These are phyloP conservation scores for Beauveria scarabaeidicola DNA, from an alignment of 2,329 filamentous ascomycete genomes.

Conservation along the genomic window DNA sequence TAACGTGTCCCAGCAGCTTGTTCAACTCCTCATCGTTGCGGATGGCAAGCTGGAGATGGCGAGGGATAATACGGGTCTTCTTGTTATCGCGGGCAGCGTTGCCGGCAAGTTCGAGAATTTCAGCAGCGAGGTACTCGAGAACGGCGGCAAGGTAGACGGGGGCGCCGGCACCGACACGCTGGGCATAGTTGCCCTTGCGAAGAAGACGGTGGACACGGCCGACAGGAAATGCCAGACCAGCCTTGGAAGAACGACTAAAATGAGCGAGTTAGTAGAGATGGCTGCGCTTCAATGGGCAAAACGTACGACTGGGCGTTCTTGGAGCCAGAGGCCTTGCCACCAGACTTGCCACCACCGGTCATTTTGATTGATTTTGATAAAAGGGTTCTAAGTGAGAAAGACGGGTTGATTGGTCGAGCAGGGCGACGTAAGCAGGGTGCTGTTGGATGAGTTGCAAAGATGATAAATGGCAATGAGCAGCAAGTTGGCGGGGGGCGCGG, in stretches of 20 bases:
- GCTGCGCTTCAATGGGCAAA: constrained; percentile 4
- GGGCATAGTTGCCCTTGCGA: constrained; percentile 98
- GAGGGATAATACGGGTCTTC: constrained; percentile 99
- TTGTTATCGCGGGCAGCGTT: constrained; percentile 99
- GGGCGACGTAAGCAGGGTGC: constrained; percentile 14
- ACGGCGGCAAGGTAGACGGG: constrained; percentile 96
- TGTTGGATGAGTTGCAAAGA: constrained; percentile 27
- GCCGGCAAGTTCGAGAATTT: constrained; percentile 97
- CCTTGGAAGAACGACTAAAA: constrained; percentile 91
- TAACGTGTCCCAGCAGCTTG: constrained; percentile 94
- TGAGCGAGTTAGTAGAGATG: neutral
- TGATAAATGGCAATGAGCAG: constrained; percentile 29
- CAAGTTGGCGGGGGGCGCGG: constrained; percentile 36
- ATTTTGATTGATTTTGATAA: constrained; percentile 61
- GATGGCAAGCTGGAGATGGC: constrained; percentile 98
- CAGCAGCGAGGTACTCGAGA: constrained; percentile 95
- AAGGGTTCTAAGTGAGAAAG: constrained; percentile 20
- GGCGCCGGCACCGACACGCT: constrained; percentile 97
- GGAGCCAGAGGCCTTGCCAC: constrained; percentile 97
- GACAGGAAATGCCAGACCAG: constrained; percentile 96
- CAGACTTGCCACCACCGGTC: constrained; percentile 99
- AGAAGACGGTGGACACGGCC: constrained; percentile 99
- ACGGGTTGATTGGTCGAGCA: constrained; percentile 13
- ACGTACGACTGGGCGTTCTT: constrained; percentile 99
- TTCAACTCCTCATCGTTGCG: constrained; percentile 99